Evolutionary conservation across 441 rosid species (phyloP), one percentile per base, ranked within the genome.

Genomic region (Dalechampia spathulata): DNA sequence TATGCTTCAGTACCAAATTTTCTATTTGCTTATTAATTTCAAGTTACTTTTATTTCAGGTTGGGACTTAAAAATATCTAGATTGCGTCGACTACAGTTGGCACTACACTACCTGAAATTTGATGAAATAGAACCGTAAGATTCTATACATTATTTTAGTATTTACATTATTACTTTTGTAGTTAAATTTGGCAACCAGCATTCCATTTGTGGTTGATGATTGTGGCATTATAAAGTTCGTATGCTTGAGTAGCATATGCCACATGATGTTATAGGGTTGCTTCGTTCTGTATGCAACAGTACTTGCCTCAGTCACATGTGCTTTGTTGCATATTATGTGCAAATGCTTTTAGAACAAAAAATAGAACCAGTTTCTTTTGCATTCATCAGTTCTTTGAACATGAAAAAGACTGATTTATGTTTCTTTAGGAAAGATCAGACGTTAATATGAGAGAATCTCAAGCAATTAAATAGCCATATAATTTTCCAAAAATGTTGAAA

Each of bases 91-190:
- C 75, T 93, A 68, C 93, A 93, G 66, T 61, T 87, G 75, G 88
- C 95, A 34, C 70, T 93, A 80, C 81, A 79, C 74, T 85, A 79
- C 83, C 66, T 93, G 75, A 83, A 85, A 61, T 87, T 76, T 77
- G 95, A 93, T 65, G 99, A 87, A 66, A 78, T 83, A 69, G 80
- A 87, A 48, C 77, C 68, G 99, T 93, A 79, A 85, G 92, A 64
- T 75, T 79, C 65, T 71, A n/a, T 28, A 55, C 17, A 19, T 16
- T 14, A 49, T 25, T 19, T 52, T 28, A 2, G n/a, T 5, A 15
- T 61, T 62, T 55, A 15, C 43, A 9, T 55, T 44, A 6, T 39
- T n/a, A n/a, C n/a, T n/a, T n/a, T n/a, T n/a, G n/a, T n/a, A n/a
- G n/a, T n/a, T n/a, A n/a, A n/a, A n/a, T n/a, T n/a, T n/a, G n/a